Base-by-base conservation (phyloP, 805 yeast species). In the Blastobotrys robertii region DNA sequence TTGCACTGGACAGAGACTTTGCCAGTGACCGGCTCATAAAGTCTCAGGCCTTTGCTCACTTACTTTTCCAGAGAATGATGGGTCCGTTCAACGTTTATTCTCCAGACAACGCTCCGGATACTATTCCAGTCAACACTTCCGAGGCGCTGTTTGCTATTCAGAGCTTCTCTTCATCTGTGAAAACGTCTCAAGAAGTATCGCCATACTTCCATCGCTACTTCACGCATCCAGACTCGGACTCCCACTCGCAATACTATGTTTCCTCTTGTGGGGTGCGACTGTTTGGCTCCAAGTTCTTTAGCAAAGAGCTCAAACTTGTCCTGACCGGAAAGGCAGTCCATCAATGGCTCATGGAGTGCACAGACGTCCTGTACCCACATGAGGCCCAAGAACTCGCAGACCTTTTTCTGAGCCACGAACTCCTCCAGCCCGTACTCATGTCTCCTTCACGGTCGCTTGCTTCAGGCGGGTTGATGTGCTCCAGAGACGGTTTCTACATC, bases 341-440 rank as follows among this genome's bases (percentile, higher is more conserved):
- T 61, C 96, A 87, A 55, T 90, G 95, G 95, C 55, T 90, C 5
- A 70, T 81, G 76, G 97, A 90, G 49, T 87, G 96, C 55, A 83
- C 95, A 1, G 92, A 84, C 54, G 66, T 80, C 1, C 58, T 78
- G 50, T 69, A 69, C 41, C 56, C 48, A 3, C 29, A 25, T 10
- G 54, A 50, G 30, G 52, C 49, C 3, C 34, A 31, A 2, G 45
- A 40, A 4, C 35, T 50, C 9, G 37, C 42, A 10, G 39, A 37
- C 8, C 33, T 35, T 2, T 49, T 49, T 32, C 30, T 50, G 13
- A 28, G 31, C 4, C 37, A 50, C 15, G 38, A 33, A 12, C 38
- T 51, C 5, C 31, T 51, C 6, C 43, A 39, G n/a, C 51, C 51
- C 33, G 44, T 13, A 30, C 39, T 8, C 13, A 19, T 28, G 29